Base-by-base conservation (phyloP, 2,329 filamentous ascomycete genomes). In the Monilinia polystroma region DNA sequence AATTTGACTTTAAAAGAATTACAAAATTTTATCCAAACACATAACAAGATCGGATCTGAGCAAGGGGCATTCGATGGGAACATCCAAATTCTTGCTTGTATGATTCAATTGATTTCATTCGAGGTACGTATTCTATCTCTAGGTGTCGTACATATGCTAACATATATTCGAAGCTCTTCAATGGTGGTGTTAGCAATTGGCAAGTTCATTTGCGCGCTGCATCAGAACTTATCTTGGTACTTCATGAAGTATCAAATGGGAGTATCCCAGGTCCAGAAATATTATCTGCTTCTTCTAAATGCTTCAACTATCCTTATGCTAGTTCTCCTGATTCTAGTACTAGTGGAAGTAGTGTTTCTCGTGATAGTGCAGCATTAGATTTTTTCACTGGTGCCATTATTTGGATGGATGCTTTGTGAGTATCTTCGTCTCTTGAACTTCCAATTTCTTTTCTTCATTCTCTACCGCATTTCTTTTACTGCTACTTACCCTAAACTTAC, bases 161-260 rank as follows among this genome's bases (percentile, higher is more conserved):
- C 45, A 20, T 11, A n/a, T 3, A 57, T 10, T 2, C 49, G 18
- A 47, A 70, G 69, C 67, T 70, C 12, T 70, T 71, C 11, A 79
- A 81, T 4, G 77, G 77, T 45, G 80, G 80, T 67, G 80, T 79
- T 49, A 78, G 79, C 3, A 82, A 82, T 70, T 84, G 83, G 80
- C 80, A 79, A 62, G 75, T 81, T 63, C 83, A 85, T 70, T 79
- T 84, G 43, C 78, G 80, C 69, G 83, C 81, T 5, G 82, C 82
- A 49, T 74, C 82, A 59, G 78, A 79, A n/a, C 77, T 85, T 53
- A 82, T 85, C n/a, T 77, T 63, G 3, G 38, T 45, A 11, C 62
- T 66, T 7, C 64, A 66, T 12, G 53, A 59, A 62, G 56, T 60
- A 7, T 60, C 45, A 51, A 60, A 66, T 66, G 56, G 56, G 29